Percentiles rank a stretch among this genome's conserved stretches.
phyloP scores from a whole-genome alignment of 495 filamentous ascomycete species.

The Daldinia bambusicola region DNA sequence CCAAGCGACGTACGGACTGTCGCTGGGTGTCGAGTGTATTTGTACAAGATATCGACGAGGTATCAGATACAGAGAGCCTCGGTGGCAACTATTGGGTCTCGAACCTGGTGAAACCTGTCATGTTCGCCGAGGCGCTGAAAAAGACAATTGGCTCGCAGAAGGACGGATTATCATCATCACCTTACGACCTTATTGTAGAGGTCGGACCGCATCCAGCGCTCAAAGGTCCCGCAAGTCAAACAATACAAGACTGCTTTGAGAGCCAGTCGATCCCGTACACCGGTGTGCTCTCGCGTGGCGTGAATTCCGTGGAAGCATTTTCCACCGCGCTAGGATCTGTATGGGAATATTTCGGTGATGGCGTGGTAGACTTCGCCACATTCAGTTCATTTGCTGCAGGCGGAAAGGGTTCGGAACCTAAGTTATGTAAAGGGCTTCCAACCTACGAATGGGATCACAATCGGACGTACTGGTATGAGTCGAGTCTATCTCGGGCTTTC shows the following conservation, averaged over 20 bases:
- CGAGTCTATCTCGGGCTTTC: slow-evolving; percentile 46
- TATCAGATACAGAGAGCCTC: not conserved
- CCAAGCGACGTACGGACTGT: not conserved
- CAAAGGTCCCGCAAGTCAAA: slow-evolving; percentile 50
- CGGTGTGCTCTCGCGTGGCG: slow-evolving; percentile 35
- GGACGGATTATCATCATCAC: not conserved
- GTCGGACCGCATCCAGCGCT: slow-evolving; percentile 65
- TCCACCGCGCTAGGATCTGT: slow-evolving; percentile 47
- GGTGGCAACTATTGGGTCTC: not conserved
- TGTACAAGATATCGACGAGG: not conserved
- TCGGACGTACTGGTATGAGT: slow-evolving; percentile 56
- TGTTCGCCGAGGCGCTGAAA: slow-evolving; percentile 59
- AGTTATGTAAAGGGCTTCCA: slow-evolving; percentile 38
- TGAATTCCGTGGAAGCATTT: slow-evolving; percentile 43
- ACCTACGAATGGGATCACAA: slow-evolving; percentile 60
- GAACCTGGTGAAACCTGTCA: slow-evolving; percentile 55
- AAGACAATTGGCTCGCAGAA: not conserved
- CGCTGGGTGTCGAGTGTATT: slow-evolving; percentile 6
- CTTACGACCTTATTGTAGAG: slow-evolving; percentile 52
- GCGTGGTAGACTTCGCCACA: slow-evolving; percentile 27
- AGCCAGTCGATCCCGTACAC: slow-evolving; percentile 41
- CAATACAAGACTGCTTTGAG: slow-evolving; percentile 27
- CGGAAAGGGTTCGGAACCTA: slow-evolving; percentile 12
- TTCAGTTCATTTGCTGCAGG: not conserved
- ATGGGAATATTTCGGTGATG: slow-evolving; percentile 38